Base-by-base conservation (phyloP, 176 grass and related monocot genomes). In the Avena sativa region DNA sequence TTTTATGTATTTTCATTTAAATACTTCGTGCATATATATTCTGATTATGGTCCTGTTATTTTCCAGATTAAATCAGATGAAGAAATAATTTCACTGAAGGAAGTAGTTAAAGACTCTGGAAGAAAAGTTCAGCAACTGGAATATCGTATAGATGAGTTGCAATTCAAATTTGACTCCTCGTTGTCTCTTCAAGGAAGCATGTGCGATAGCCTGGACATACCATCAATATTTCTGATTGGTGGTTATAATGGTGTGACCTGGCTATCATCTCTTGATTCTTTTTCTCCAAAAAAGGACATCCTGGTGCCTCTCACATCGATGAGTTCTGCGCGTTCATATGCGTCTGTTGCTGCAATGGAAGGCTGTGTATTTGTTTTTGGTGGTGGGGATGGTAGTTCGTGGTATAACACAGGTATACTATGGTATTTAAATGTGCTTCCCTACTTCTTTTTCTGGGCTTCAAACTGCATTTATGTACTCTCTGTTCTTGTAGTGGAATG, bases 221-320 rank as follows among this genome's bases (percentile, higher is more conserved):
- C 89, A 82, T 71, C 88, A 58, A 87, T 89, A 82, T 88, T 89
- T 90, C 83, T 98, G 59, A 89, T 98, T 0, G 96, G 96, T 84
- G 96, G 96, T 86, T 95, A 89, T 55, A 78, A 98, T 91, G 91
- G 88, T 7, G 83, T 86, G 44, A 87, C 88, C 25, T 98, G 96
- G 93, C 81, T 98, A 78, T 91, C 93, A 51, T 87, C 93, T 83
- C 86, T 95, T 71, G 93, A 95, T 89, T 88, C 75, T 3, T 96
- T 95, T 84, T 89, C 88, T 70, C 92, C 96, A 52, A 85, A 84
- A 20, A 89, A 72, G 64, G 96, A 91, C 47, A 71, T 43, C 26
- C 65, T 98, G 69, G 68, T 88, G 50, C 78, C 88, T 84, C 90
- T 98, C n/a, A 85, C 86, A 56, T 78, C 91, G 66, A 95, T 98